Percentiles rank a stretch among this genome's conserved stretches.
Conservation (phyloP, 192 early-diverging fungal genomes). For the Entomortierella chlamydospora region DNA sequence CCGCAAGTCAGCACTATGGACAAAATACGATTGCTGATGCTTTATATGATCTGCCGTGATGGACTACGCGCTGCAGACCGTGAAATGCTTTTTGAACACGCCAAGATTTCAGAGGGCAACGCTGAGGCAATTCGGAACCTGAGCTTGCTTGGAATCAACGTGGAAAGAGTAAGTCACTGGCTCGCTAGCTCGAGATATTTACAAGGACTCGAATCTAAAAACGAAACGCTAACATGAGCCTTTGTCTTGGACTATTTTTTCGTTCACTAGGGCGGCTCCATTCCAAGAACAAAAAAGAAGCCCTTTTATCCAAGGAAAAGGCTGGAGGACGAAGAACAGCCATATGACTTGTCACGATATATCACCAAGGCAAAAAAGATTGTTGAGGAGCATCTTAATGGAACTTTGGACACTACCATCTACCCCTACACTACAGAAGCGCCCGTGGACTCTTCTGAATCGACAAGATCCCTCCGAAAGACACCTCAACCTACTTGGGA, state of each 20-base stretch:
- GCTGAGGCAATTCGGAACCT: constrained; percentile 86
- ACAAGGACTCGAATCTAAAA: no score
- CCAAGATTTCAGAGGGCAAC: constrained; percentile 77
- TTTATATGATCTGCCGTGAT: constrained; percentile 85
- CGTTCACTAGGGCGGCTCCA: constrained; percentile 26
- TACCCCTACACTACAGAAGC: constrained; percentile 74
- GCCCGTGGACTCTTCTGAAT: constrained; percentile 29
- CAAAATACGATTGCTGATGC: constrained; percentile 82
- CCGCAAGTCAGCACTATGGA: constrained; percentile 71
- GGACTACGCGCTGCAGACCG: constrained; percentile 80
- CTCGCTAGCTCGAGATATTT: no score
- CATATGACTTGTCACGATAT: constrained; percentile 84
- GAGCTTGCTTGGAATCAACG: constrained; percentile 70
- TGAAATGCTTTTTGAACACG: constrained; percentile 72
- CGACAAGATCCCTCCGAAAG: constrained; percentile 49
- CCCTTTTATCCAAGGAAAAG: constrained; percentile 66
- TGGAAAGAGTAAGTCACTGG: constrained; percentile 56
- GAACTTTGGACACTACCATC: constrained; percentile 64
- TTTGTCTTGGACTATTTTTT: background rate
- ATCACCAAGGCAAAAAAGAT: constrained; percentile 79
- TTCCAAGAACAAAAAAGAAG: constrained; percentile 66
- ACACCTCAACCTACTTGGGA: constrained; percentile 47
- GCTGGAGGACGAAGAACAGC: constrained; percentile 69
- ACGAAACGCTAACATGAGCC: background rate
- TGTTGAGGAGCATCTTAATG: constrained; percentile 66